Percentiles rank a stretch among this genome's conserved stretches.
Conservation (phyloP, 768 basidiomycete genomes). For the Auricularia heimuer region DNA sequence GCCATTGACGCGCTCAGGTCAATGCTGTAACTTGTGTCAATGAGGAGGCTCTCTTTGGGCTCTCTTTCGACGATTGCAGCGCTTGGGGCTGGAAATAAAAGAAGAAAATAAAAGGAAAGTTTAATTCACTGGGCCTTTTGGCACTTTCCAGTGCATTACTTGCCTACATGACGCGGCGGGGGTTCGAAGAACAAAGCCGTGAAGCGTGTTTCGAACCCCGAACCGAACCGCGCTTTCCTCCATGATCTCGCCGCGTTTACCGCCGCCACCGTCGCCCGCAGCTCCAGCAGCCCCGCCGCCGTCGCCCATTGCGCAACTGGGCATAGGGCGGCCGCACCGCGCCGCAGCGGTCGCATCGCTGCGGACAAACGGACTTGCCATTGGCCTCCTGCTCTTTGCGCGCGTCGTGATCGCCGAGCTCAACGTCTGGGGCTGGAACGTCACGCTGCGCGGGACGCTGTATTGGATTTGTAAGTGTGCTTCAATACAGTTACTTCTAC, state of each 20-base stretch:
- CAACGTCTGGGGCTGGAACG: neutral
- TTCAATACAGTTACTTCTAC: too few relatives aligned
- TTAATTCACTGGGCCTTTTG: too few relatives aligned
- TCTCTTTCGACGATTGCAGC: too few relatives aligned
- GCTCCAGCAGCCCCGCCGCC: neutral
- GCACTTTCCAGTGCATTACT: too few relatives aligned
- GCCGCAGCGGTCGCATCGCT: neutral
- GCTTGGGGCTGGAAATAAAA: too few relatives aligned
- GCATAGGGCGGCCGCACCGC: neutral
- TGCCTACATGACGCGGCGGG: neutral
- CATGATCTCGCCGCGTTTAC: neutral
- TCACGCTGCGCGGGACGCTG: neutral
- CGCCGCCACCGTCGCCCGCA: neutral
- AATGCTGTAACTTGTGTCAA: too few relatives aligned
- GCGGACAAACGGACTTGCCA: neutral
- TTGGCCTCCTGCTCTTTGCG: neutral
- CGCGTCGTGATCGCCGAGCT: neutral
- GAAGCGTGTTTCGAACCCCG: neutral
- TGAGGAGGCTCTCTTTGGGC: too few relatives aligned
- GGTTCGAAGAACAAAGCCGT: neutral
- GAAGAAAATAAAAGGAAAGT: too few relatives aligned
- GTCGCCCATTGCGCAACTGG: neutral
- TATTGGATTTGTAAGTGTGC: neutral
- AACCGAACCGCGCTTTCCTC: neutral
- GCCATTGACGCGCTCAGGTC: too few relatives aligned